Conservation (phyloP, 2,329 filamentous ascomycete genomes). For the Paecilomyces variotii region DNA sequence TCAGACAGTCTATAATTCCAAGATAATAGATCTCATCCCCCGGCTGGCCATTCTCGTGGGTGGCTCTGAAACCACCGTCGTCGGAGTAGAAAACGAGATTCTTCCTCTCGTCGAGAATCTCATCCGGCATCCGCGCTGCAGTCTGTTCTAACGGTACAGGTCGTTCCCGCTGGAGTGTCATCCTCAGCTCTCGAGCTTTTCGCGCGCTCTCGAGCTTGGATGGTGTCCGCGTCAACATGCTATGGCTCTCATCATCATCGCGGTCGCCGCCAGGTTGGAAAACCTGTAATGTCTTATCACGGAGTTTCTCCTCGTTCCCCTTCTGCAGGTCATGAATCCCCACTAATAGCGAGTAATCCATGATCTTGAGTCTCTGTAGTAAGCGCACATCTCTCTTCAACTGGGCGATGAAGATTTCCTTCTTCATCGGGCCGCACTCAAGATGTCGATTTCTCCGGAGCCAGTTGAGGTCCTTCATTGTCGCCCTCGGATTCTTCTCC, state of each 20-base stretch:
- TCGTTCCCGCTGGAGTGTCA: conserved; percentile 87
- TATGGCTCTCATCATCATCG: conserved; percentile 53
- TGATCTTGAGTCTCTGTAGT: conserved; percentile 83
- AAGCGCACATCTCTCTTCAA: conserved; percentile 79
- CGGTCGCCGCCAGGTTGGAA: conserved; percentile 79
- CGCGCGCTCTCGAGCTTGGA: conserved; percentile 87
- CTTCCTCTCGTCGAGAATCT: conserved; percentile 66
- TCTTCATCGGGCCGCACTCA: conserved; percentile 83
- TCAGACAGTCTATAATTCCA: conserved; percentile 96
- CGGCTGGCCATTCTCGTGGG: conserved; percentile 76
- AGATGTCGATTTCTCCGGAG: conserved; percentile 74
- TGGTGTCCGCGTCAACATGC: conserved; percentile 75
- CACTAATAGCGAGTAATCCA: conserved; percentile 95
- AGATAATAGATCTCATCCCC: conserved; percentile 96
- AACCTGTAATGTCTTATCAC: conserved; percentile 80
- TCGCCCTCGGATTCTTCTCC: conserved; percentile 81
- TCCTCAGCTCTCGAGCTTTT: conserved; percentile 81
- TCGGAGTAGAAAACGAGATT: conserved; percentile 87
- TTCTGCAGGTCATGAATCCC: conserved; percentile 86
- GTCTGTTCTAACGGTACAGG: conserved; percentile 87
- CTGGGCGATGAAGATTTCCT: conserved; percentile 79
- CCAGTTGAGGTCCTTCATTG: conserved; percentile 96
- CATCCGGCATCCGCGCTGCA: conserved; percentile 79
- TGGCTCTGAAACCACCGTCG: conserved; percentile 86
- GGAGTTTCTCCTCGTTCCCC: conserved; percentile 91